These are phyloP conservation scores for Daldinia vernicosa DNA, from an alignment of 495 filamentous ascomycete species.

Conservation along the genomic window DNA sequence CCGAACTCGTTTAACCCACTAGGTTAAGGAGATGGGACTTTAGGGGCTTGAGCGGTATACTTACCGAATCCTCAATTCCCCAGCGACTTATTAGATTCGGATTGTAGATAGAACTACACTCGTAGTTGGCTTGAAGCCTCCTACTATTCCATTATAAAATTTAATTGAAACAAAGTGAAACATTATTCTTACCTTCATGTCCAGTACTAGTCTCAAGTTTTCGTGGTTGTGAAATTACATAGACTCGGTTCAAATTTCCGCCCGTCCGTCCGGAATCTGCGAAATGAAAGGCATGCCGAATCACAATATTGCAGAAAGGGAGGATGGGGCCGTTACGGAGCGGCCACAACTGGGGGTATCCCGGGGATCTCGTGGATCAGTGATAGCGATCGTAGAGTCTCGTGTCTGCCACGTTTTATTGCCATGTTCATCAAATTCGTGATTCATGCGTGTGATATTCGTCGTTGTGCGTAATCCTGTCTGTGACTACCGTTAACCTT, in stretches of 20 bases:
- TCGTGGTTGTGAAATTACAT: conserved; percentile 4
- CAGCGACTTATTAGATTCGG: conserved; percentile 18
- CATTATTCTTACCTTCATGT: neutral
- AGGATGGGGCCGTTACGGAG: neutral
- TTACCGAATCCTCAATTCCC: conserved; percentile 12
- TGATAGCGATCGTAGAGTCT: conserved; percentile 13
- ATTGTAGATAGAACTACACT: conserved; percentile 28
- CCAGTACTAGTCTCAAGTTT: neutral
- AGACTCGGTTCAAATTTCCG: conserved; percentile 9
- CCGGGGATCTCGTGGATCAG: conserved; percentile 7
- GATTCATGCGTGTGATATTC: conserved; percentile 14
- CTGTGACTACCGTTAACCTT: conserved; percentile 12
- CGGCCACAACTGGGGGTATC: conserved; percentile 1
- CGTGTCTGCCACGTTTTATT: conserved; percentile 33
- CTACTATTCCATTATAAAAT: conserved; percentile 29
- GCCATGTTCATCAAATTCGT: conserved; percentile 2
- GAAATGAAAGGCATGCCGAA: conserved; percentile 13
- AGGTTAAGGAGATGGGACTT: conserved; percentile 5
- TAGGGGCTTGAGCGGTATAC: conserved; percentile 10
- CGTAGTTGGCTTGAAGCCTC: conserved; percentile 38
- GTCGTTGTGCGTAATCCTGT: neutral
- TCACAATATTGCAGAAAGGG: conserved; percentile 11
- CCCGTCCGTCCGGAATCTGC: neutral
- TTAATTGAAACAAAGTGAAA: conserved; percentile 38
- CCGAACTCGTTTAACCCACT: conserved; percentile 1